Evolutionary conservation across 345 rosid species (phyloP).

Genomic region (Boechera retrofracta): DNA sequence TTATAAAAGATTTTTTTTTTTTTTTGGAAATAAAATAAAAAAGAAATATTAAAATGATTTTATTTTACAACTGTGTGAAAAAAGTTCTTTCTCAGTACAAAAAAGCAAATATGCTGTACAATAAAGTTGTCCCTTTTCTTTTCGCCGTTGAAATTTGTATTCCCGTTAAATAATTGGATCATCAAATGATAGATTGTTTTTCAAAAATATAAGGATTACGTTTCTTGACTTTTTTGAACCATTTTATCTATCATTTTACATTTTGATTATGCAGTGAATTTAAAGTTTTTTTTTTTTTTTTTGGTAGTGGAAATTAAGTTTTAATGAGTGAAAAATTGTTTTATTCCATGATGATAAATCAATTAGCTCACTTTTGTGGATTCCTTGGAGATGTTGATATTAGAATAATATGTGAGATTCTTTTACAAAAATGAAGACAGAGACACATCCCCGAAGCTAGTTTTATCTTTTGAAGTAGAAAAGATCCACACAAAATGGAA

Average conservation of each 20-base stretch:
- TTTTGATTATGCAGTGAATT: background rate
- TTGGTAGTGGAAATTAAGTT: background rate
- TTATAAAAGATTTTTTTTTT: slow-evolving; percentile 28
- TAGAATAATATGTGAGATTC: slow-evolving; percentile 23
- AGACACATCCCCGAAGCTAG: background rate
- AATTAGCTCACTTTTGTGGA: slow-evolving; percentile 8
- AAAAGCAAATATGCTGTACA: slow-evolving; percentile 49
- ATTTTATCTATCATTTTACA: background rate
- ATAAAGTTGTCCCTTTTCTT: slow-evolving; percentile 46
- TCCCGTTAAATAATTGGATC: slow-evolving; percentile 23
- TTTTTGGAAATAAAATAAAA: background rate
- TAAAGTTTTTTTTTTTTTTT: background rate
- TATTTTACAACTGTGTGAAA: slow-evolving; percentile 37
- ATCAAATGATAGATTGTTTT: slow-evolving; percentile 12
- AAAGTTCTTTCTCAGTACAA: slow-evolving; percentile 34
- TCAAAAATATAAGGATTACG: slow-evolving; percentile 27
- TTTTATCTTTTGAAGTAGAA: background rate
- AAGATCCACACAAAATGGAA: background rate
- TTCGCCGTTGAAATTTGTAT: slow-evolving; percentile 20
- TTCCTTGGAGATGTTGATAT: slow-evolving; percentile 41
- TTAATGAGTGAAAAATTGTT: background rate
- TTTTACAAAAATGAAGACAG: background rate
- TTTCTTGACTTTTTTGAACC: slow-evolving; percentile 30
- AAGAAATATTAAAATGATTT: background rate
- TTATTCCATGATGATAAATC: slow-evolving; percentile 8